Evolutionary conservation across 73 alveolate genomes (phyloP), one percentile per base, ranked within the genome.

Genomic region (Strombidium stylifer): DNA sequence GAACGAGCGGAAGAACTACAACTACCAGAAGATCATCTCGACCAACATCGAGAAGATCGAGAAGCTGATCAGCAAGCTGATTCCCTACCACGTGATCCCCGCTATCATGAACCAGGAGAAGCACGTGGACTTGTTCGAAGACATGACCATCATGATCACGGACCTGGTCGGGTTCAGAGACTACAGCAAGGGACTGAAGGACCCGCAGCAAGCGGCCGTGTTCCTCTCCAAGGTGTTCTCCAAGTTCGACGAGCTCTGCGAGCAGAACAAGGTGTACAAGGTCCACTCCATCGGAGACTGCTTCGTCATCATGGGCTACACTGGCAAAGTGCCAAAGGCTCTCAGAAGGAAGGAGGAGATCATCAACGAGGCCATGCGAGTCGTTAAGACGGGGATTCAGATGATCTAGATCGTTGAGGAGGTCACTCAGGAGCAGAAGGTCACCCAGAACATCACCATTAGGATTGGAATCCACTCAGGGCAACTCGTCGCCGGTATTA

Each of bases 251-350:
- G 88, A 90, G 81, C 93, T 91, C 40, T 89, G 98, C 51, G 91
- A 83, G 25, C 78, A 84, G 24, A 79, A 92, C 26, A 82, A 91
- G 37, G 97, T 93, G 2, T 96, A 86, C 74, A 96, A 96, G 81
- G 96, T 96, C 0, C 97, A 93, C 66, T 93, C 99, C 1, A 95
- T 95, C 12, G 99, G 99, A 19, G 99, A 95, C 70, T 91, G 98
- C 66, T 95, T 93, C 72, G 99, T 95, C n/a, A 97, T 95, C 15
- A 52, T 92, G 76, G 97, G 99, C 31, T 87, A 86, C 34, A 91
- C 88, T 26, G 98, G 97, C 11, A 81, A 82, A 56, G 96, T 88
- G 21, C 71, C 93, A 11, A 75, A 87, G 75, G 79, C 82, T 40
- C 85, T 79, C 48, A 89, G 99, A 78, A 90, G 90, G 78, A 84